Evolutionary conservation across 768 basidiomycete species (phyloP).

Genomic region (Termitomyces eurrhizus): DNA sequence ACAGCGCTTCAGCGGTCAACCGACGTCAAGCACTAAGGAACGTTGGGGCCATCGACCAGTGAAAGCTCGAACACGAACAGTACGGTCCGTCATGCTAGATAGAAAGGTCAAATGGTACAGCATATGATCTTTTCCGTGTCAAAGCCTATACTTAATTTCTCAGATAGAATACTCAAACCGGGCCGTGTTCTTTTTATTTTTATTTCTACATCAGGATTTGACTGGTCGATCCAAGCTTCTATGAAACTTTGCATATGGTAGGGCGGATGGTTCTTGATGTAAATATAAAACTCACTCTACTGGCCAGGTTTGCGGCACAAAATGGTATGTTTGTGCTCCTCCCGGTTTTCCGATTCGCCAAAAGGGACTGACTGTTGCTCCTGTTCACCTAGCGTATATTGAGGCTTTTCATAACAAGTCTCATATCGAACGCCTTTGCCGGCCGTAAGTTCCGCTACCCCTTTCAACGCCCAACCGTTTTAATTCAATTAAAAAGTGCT

Average conservation of each 20-base stretch:
- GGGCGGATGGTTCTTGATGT: too few relatives aligned
- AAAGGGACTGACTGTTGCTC: neutral
- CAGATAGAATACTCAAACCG: constrained; percentile 1
- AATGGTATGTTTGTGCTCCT: neutral
- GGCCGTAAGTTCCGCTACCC: constrained; percentile 2
- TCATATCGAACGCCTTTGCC: constrained; percentile 1
- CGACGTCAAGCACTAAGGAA: neutral
- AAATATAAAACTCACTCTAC: constrained; percentile 1
- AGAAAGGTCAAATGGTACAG: constrained; percentile 6
- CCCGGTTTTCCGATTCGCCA: neutral
- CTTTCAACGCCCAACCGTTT: neutral
- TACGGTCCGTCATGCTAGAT: neutral
- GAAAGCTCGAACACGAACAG: neutral
- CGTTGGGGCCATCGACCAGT: neutral
- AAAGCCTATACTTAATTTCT: constrained; percentile 2
- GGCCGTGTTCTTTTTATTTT: constrained; percentile 1
- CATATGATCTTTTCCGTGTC: constrained; percentile 7
- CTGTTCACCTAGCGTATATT: neutral
- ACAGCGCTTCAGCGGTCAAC: neutral
- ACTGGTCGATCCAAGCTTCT: neutral
- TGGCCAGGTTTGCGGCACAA: neutral
- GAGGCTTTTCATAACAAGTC: neutral
- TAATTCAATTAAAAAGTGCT: constrained; percentile 19
- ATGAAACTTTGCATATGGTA: neutral
- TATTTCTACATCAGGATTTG: neutral